Conservation (phyloP, 2,329 filamentous ascomycete genomes). For the Penicillium sp. region DNA sequence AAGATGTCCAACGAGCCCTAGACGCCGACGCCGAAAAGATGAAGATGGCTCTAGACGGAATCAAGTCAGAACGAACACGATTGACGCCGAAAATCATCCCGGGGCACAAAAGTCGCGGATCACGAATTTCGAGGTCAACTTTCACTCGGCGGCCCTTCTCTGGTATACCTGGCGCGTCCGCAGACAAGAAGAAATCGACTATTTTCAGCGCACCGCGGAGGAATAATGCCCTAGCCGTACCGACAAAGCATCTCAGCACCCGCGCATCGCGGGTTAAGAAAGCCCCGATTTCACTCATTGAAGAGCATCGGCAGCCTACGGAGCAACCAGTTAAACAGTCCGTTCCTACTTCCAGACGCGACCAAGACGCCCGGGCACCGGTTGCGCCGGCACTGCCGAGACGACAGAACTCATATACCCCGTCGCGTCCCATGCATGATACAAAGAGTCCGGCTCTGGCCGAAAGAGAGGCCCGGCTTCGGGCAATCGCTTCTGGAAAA, state of each 20-base stretch:
- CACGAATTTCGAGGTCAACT: slow-evolving; percentile 20
- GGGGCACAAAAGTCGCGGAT: slow-evolving; percentile 28
- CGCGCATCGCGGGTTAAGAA: slow-evolving; percentile 39
- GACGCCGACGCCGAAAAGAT: slow-evolving; percentile 60
- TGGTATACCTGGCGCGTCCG: slow-evolving; percentile 12
- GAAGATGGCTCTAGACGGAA: slow-evolving; percentile 57
- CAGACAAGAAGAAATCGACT: slow-evolving; percentile 32
- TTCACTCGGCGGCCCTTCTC: slow-evolving; percentile 26
- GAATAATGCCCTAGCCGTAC: slow-evolving; percentile 38
- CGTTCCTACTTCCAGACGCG: slow-evolving; percentile 7
- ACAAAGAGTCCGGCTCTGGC: slow-evolving; percentile 2
- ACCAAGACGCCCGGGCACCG: slow-evolving; percentile 10
- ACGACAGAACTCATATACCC: not conserved
- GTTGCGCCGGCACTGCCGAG: slow-evolving; percentile 21
- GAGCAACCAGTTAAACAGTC: slow-evolving; percentile 10
- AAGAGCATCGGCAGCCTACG: slow-evolving; percentile 38
- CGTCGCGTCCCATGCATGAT: not conserved
- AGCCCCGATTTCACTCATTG: slow-evolving; percentile 44
- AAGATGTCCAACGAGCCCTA: slow-evolving; percentile 59
- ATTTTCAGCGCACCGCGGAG: slow-evolving; percentile 39
- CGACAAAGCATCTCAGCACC: slow-evolving; percentile 44
- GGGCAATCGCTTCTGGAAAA: slow-evolving; percentile 29
- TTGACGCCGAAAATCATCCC: slow-evolving; percentile 61
- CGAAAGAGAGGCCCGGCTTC: slow-evolving; percentile 17
- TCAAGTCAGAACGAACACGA: slow-evolving; percentile 59